Base-by-base conservation (phyloP, 108 stramenopile species). In the Skeletonema costatum region DNA sequence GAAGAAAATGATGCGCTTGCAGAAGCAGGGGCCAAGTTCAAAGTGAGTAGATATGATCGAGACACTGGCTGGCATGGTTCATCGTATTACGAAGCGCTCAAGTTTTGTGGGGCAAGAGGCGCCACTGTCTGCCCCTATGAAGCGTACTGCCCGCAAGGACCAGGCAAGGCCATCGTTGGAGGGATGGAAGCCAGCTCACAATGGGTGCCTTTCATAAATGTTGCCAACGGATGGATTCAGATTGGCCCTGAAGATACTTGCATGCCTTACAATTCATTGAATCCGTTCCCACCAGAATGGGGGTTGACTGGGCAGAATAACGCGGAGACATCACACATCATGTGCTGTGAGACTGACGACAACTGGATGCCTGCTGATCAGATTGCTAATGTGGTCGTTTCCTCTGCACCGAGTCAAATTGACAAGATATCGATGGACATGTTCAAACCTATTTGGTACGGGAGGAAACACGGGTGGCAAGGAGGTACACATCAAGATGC, bases 141-240 rank as follows among this genome's bases (percentile, higher is more conserved):
- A 32, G 71, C 71, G 7, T 72, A 72, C 56, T 79, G 78, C 46
- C 78, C 78, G 8, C 42, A 68, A 21, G 78, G 78, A 36, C 78
- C 78, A 30, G 64, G 70, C 6, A 50, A 32, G 31, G 64, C 58
- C 44, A 13, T 71, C 13, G 51, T 64, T 39, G 78, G 71, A 4
- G 78, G 78, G 16, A 10, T 50, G 14, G 68, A 38, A 16, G 41
- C 30, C 38, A 19, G 44, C 21, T 30, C 76, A 16, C 64, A 61
- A 4, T 77, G 60, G 50, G 76, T 68, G 4, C 62, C 76, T 0
- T 16, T 77, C 2, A 69, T 77, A 19, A 61, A 69, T n/a, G 48
- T 77, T 21, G 68, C 76, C 17, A 77, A 77, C 32, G 76, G 76
- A 38, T 77, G 76, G 76, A 68, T 77, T 32, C 68, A 68, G 29